Evolutionary conservation across 805 yeast genomes (phyloP), one percentile per base, ranked within the genome.

Genomic region (Wickerhamiella musiphila): DNA sequence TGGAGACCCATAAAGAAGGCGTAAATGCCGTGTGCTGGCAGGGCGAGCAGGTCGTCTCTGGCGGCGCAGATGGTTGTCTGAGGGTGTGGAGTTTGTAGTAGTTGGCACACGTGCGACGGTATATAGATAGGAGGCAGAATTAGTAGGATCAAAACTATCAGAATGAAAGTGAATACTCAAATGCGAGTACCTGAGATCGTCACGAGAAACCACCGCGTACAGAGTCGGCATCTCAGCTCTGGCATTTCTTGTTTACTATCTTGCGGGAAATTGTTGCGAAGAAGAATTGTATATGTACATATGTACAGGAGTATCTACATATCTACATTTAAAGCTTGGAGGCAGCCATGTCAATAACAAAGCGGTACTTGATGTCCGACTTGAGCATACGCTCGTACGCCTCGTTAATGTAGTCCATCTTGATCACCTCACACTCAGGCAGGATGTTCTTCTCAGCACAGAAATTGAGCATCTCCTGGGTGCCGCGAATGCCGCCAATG

Each of bases 1-100:
- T 75, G 40, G 77, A 77, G 46, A 81, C 94, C 1, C 98, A 90
- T 49, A 83, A 78, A 50, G 86, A 71, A 38, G 96, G 96, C 35
- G 82, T 81, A 28, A 67, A 68, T 25, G 70, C 68, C 21, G 79
- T 81, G 12, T 61, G 58, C 29, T 90, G 96, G 95, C 31, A 53
- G 7, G 47, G 49, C 18, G 60, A 53, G 24, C 58, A 57, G 4
- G 51, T 84, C 25, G 68, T 71, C 6, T 70, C 77, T 39, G 74
- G 70, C 14, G 98, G 98, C 23, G 57, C 71, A 11, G 98, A 90
- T 51, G 81, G 86, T 3, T 64, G 74, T 32, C 60, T 86, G 35
- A 84, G 78, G 55, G 56, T 61, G 19, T 90, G 96, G 96, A 47
- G 35, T 10, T 48, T 56, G 16, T 31, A 31, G 26, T 35, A 11